Base-by-base conservation (phyloP, 1,139 yeast genomes). In the Yamadazyma trypodendri region DNA sequence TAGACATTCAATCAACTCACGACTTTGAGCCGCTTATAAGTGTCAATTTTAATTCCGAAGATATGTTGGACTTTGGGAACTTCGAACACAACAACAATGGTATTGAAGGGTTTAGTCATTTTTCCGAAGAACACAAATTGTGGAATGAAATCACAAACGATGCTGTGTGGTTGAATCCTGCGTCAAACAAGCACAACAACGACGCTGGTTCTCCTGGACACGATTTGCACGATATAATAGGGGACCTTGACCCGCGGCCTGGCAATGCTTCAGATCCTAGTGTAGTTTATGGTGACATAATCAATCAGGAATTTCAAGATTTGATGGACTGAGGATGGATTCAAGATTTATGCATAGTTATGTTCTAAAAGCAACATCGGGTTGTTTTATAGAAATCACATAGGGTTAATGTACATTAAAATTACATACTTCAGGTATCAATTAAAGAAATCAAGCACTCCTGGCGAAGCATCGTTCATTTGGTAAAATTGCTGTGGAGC, bases 91-190 rank as follows among this genome's bases (percentile, higher is more conserved):
- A 63, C 55, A 18, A 16, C 17, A 63, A 67, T 1, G 75, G 74
- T 4, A 68, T 71, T 28, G 77, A 70, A 49, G 76, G 75, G 4
- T 56, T 68, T 28, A 63, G 74, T 0, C 66, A 65, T 40, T 51
- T 67, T 24, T 70, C 65, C 34, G 75, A 70, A 37, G 88, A 84
- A 50, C 75, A 77, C 48, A 75, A 83, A 49, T 58, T 87, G 37
- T 81, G 94, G 90, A 78, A 79, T 55, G 87, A 83, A 50, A 79
- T 84, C 44, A 78, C 87, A 2, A 74, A 74, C 54, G 88, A 79
- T 54, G 88, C 94, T 11, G 84, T 72, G 54, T 84, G 92, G 92
- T 58, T 83, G 36, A 60, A 46, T 22, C 50, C 49, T 11, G 31
- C 44, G 4, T 14, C 34, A n/a, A 37, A 40, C 15, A 31, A 36